These are phyloP conservation scores for Verticillium nonalfalfae DNA, from an alignment of 2,329 filamentous ascomycete genomes.

Conservation along the genomic window DNA sequence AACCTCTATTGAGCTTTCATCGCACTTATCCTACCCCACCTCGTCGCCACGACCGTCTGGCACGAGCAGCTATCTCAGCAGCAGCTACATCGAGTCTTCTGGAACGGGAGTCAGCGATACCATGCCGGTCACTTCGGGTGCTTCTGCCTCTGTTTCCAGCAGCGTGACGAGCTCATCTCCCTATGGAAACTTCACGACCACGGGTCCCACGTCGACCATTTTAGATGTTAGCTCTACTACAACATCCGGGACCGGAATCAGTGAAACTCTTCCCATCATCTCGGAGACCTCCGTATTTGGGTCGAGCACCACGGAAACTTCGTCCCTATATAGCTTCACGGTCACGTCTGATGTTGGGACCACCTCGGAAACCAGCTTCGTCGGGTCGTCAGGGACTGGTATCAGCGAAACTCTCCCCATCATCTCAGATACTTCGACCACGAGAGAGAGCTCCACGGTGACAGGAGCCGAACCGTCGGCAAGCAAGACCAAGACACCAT, in stretches of 20 bases:
- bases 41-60: neutral
- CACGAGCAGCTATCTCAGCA: neutral
- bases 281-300: neutral
- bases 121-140: neutral
- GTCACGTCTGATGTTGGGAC: neutral
- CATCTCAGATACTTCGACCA: neutral
- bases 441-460: neutral
- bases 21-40: constrained; percentile 4
- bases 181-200: neutral
- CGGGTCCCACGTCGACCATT: neutral
- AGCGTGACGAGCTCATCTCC: neutral
- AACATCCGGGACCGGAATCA: neutral
- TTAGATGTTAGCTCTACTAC: neutral
- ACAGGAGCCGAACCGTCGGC: neutral
- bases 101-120: neutral
- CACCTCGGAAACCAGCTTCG: neutral
- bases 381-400: neutral
- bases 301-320: neutral
- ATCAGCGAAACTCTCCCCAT: neutral
- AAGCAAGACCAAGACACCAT: neutral
- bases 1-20: constrained; percentile 5
- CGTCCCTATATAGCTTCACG: neutral
- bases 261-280: neutral
- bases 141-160: neutral
- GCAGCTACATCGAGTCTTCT: neutral